These are phyloP conservation scores for Diplodia corticola DNA, from an alignment of 2,329 filamentous ascomycete genomes.

Conservation along the genomic window DNA sequence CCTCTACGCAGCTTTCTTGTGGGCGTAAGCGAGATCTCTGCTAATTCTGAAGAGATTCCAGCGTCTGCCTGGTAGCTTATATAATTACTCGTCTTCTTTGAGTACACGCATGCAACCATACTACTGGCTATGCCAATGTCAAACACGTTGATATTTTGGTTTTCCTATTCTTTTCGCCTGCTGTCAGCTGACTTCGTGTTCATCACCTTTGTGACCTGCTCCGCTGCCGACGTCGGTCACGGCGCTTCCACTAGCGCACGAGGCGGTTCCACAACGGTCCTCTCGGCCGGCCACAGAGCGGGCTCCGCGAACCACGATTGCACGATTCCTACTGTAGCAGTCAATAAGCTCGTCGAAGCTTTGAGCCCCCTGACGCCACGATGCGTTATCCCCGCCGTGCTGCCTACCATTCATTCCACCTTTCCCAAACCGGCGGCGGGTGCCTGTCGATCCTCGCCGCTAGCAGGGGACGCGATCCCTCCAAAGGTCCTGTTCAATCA, in stretches of 20 bases:
- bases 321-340: neutral
- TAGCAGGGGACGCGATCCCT: slow-evolving; percentile 11
- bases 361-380: slow-evolving; percentile 6
- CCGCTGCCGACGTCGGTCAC: neutral
- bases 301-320: neutral
- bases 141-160: no score
- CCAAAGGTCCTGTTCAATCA: slow-evolving; percentile 1
- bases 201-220: no score
- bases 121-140: no score
- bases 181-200: no score
- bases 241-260: neutral
- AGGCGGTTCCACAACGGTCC: slow-evolving; percentile 11
- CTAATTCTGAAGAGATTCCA: neutral
- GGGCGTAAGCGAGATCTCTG: neutral
- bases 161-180: no score
- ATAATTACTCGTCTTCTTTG: neutral
- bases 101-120: no score
- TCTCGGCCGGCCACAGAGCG: neutral
- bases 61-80: neutral
- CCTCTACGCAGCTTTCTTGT: neutral
- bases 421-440: neutral
- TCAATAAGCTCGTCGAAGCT: neutral
- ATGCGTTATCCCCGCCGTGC: neutral
- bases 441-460: slow-evolving; percentile 11
- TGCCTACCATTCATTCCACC: neutral